Base-by-base conservation (phyloP, 306 rosid genomes). In the Rubus parviflorus region DNA sequence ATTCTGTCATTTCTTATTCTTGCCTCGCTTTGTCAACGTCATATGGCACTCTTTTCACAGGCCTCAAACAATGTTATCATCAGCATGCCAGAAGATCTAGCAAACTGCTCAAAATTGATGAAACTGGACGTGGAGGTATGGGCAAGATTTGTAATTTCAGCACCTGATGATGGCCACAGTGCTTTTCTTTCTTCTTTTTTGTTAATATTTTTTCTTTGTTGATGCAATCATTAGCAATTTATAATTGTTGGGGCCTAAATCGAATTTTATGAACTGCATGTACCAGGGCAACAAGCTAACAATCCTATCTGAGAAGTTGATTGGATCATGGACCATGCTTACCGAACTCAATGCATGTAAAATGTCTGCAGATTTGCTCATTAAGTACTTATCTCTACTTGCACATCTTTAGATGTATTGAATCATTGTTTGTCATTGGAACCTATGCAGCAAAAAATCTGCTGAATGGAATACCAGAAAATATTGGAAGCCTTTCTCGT, bases 41-140 rank as follows among this genome's bases (percentile, higher is more conserved):
- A 61, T 69, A 51, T 73, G 71, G 35, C 72, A 77, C 81, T 77
- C 70, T 58, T 83, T 72, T 80, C 76, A 64, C 90, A 94, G 98
- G 97, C 83, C 47, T 89, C 98, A 74, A 94, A 89, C 83, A 94
- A 94, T 77, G 83, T 80, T 72, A 84, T 90, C 70, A 76, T 84
- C 74, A 80, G 86, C 87, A 89, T 94, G 88, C 97, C 97, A 40
- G 97, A 89, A 79, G 91, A 87, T 80, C 84, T 94, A 68, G 88
- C 85, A 30, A 85, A 88, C 75, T 94, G 97, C 85, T 89, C 95
- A 63, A 94, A 92, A 82, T 79, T 94, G 90, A 82, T 79, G 71
- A 94, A 94, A 82, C 83, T 94, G 73, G 97, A 94, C 66, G 75
- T 92, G 89, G 98, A 92, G 98, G 98, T 94, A 78, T 63, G 75